Percentiles rank a stretch among this genome's conserved stretches.
Conservation (phyloP, 2,329 filamentous ascomycete species). For the Cercospora janseana region DNA sequence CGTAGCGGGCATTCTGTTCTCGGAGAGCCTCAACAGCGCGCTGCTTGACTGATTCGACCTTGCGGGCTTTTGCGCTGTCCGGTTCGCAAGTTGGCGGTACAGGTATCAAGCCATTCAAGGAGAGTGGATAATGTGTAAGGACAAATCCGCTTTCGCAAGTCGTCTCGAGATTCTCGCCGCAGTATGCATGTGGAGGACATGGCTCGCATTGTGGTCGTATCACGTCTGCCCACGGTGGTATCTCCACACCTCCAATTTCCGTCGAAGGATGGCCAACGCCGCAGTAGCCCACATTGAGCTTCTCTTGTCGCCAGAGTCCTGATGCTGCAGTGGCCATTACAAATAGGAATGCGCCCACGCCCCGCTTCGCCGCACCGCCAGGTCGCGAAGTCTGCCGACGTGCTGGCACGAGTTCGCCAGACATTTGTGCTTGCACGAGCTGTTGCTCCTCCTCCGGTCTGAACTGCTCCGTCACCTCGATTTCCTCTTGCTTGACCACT, state of each 20-base stretch:
- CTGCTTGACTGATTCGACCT: conserved; percentile 83
- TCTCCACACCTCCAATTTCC: conserved; percentile 58
- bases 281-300: conserved; percentile 93
- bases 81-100: conserved; percentile 90
- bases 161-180: conserved; percentile 73
- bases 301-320: conserved; percentile 88
- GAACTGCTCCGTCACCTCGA: conserved; percentile 79
- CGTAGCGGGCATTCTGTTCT: conserved; percentile 80
- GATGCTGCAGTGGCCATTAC: conserved; percentile 70
- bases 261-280: conserved; percentile 68
- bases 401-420: conserved; percentile 47
- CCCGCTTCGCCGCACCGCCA: conserved; percentile 54
- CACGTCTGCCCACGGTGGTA: conserved; percentile 71
- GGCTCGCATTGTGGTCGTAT: conserved; percentile 81
- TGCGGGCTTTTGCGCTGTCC: conserved; percentile 85
- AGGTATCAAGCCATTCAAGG: conserved; percentile 75
- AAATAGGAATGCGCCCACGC: conserved; percentile 68
- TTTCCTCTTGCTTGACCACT: conserved; percentile 47
- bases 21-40: conserved; percentile 83
- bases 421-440: conserved; percentile 65
- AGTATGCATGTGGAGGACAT: conserved; percentile 87
- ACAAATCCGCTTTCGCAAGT: conserved; percentile 86
- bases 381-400: conserved; percentile 42
- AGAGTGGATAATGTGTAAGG: conserved; percentile 77
- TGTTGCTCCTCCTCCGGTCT: conserved; percentile 85